phyloP scores from a whole-genome alignment of 441 rosid species.

The Dalechampia spathulata region DNA sequence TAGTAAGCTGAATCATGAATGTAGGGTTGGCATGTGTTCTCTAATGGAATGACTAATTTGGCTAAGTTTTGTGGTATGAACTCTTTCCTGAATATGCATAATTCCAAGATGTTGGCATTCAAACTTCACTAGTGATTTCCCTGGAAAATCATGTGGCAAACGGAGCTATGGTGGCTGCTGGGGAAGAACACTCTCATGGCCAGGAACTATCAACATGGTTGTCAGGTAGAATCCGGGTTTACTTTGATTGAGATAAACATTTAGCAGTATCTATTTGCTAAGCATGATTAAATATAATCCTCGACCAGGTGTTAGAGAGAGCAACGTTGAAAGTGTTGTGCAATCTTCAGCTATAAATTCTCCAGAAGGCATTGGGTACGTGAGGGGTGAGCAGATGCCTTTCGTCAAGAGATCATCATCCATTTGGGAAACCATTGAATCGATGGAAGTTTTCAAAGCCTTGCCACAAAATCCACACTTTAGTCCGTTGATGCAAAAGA shows the following conservation, averaged over 20 bases:
- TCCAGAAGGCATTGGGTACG: not conserved
- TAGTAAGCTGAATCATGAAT: not conserved
- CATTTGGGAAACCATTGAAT: slow-evolving; percentile 8
- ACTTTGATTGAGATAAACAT: not conserved
- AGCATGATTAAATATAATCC: not conserved
- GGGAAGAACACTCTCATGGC: not conserved
- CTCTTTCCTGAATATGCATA: not conserved
- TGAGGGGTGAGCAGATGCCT: not conserved
- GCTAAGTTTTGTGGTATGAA: not conserved
- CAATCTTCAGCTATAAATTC: not conserved
- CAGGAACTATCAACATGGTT: not conserved
- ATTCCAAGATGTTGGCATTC: not conserved
- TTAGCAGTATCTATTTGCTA: not conserved
- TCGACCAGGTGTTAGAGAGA: not conserved
- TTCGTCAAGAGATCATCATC: slow-evolving; percentile 1
- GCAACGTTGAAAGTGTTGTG: not conserved
- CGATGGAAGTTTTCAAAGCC: slow-evolving; percentile 4
- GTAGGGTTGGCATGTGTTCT: not conserved
- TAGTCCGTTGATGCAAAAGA: not conserved
- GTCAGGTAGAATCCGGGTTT: not conserved
- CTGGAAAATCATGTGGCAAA: not conserved
- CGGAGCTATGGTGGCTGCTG: not conserved
- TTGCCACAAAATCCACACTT: slow-evolving; percentile 15
- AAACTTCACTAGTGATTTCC: not conserved
- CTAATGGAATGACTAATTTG: not conserved